Conservation (phyloP, 1,284 basidiomycete genomes). For the Blastosporella zonata region DNA sequence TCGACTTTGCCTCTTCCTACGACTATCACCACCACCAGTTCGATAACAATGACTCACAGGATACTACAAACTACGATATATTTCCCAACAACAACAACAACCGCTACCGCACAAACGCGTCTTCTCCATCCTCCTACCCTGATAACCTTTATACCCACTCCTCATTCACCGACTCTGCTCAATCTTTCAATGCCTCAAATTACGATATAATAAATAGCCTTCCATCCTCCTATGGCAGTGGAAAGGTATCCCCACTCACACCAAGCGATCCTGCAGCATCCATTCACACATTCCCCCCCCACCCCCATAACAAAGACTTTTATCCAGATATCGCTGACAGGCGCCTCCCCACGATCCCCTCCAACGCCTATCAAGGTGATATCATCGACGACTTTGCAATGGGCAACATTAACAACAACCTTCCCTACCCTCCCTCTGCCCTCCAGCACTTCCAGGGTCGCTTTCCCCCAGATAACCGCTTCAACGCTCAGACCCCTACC, state of each 20-base stretch:
- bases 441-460: constrained; percentile 57
- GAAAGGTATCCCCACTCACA: constrained; percentile 71
- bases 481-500: constrained; percentile 37
- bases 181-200: constrained; percentile 50
- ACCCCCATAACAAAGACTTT: constrained; percentile 50
- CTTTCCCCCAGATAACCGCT: constrained; percentile 48
- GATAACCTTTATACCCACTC: constrained; percentile 58
- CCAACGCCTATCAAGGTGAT: constrained; percentile 49
- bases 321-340: constrained; percentile 57
- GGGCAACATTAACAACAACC: constrained; percentile 39
- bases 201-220: constrained; percentile 65
- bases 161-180: constrained; percentile 50
- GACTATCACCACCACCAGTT: constrained; percentile 41
- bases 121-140: constrained; percentile 63
- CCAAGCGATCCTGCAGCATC: constrained; percentile 59
- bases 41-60: constrained; percentile 47
- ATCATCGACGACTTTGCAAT: constrained; percentile 63
- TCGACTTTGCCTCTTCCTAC: constrained; percentile 50
- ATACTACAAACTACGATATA: constrained; percentile 58
- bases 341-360: constrained; percentile 45
- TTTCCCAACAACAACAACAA: constrained; percentile 50
- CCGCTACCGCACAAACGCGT: constrained; percentile 63
- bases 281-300: constrained; percentile 52
- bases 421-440: constrained; percentile 44
- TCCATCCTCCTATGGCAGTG: constrained; percentile 60